phyloP scores from a whole-genome alignment of 768 basidiomycete genomes.

The Cystofilobasidium capitatum region DNA sequence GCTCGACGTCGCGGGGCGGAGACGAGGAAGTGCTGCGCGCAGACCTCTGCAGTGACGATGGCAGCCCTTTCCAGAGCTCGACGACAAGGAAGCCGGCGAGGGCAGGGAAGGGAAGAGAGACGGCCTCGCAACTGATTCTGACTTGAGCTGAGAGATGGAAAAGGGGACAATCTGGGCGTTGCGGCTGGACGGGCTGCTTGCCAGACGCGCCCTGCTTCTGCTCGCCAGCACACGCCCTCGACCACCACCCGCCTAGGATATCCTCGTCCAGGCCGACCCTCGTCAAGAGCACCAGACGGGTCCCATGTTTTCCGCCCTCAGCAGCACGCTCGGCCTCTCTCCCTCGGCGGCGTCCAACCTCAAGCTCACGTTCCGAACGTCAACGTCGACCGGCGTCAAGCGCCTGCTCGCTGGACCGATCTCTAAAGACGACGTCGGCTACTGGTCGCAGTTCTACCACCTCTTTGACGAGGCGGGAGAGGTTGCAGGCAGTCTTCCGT shows the following conservation, averaged over 20 bases:
- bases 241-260: background rate
- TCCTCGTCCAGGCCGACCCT: background rate
- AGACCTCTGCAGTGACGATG: too few species aligned
- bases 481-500: slow-evolving; percentile 41
- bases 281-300: background rate
- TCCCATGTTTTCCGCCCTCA: slow-evolving; percentile 2
- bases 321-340: background rate
- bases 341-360: background rate
- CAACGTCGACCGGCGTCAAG: background rate
- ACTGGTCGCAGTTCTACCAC: slow-evolving; percentile 80
- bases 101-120: too few species aligned
- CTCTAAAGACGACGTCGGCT: slow-evolving; percentile 47
- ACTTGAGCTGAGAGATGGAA: too few species aligned
- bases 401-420: slow-evolving; percentile 7
- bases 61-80: too few species aligned
- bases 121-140: too few species aligned
- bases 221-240: too few species aligned
- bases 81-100: too few species aligned
- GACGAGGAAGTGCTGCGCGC: too few species aligned
- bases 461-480: slow-evolving; percentile 85
- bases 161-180: too few species aligned
- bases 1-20: too few species aligned
- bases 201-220: too few species aligned
- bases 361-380: slow-evolving; percentile 3
- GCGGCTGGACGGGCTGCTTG: too few species aligned